Conservation (phyloP, 495 filamentous ascomycete species). For the Xylaria flabelliformis region DNA sequence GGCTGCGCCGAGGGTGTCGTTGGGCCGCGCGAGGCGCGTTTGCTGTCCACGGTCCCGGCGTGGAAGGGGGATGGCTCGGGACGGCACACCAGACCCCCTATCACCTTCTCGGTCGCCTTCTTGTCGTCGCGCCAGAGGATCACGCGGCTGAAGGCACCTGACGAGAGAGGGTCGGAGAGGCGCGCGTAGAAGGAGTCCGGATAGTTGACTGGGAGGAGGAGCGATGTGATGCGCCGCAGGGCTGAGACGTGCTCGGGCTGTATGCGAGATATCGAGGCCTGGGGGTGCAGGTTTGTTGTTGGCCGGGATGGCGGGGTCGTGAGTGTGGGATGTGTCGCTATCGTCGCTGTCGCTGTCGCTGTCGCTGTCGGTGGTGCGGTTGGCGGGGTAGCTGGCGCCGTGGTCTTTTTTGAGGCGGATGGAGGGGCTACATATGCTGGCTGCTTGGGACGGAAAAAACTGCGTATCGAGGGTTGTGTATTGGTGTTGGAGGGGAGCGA, state of each 20-base stretch:
- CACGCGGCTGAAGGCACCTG: conserved; percentile 76
- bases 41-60: conserved; percentile 13
- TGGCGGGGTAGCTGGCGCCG: conserved; percentile 33
- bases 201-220: conserved; percentile 88
- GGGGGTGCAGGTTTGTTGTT: conserved; percentile 44
- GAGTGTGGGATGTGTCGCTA: conserved; percentile 45
- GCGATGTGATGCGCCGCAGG: conserved; percentile 78
- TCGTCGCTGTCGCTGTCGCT: conserved; percentile 20
- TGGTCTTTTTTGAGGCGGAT: conserved; percentile 27
- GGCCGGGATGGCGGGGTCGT: conserved; percentile 41
- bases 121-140: conserved; percentile 60
- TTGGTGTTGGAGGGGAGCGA: conserved; percentile 42
- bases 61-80: conserved; percentile 61
- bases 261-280: conserved; percentile 65
- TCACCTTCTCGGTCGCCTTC: conserved; percentile 59
- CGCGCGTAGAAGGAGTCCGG: conserved; percentile 84
- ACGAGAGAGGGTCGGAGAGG: conserved; percentile 69
- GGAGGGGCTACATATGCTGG: conserved; percentile 51
- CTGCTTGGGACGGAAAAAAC: conserved; percentile 54
- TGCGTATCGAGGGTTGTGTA: conserved; percentile 57
- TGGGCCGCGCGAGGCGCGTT: conserved; percentile 27
- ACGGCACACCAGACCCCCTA: conserved; percentile 86
- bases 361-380: conserved; percentile 30
- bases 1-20: conserved; percentile 28
- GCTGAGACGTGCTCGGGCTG: conserved; percentile 69